Evolutionary conservation across 208 protist species (phyloP).

Genomic region (Herpetomonas tarakana): DNA sequence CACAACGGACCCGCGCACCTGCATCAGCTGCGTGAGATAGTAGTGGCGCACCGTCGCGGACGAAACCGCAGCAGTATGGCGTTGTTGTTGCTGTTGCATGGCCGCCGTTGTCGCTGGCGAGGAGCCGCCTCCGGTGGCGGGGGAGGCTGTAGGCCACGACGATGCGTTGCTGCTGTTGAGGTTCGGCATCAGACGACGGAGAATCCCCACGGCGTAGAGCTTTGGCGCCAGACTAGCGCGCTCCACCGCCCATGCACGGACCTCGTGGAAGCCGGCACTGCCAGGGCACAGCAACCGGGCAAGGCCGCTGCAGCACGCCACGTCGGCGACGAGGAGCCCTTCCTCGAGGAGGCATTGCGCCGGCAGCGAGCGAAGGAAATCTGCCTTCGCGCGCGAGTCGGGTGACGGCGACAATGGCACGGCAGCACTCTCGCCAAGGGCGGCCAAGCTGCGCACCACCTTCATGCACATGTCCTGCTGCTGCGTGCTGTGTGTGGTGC

Average conservation of each 20-base stretch:
- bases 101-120: not conserved
- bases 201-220: slow-evolving; percentile 53
- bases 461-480: slow-evolving; percentile 28
- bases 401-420: slow-evolving; percentile 16
- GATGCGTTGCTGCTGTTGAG: slow-evolving; percentile 1
- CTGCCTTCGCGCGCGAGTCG: not conserved
- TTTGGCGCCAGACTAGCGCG: slow-evolving; percentile 17
- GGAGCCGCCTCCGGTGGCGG: not conserved
- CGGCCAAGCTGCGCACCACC: slow-evolving; percentile 31
- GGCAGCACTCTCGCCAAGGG: slow-evolving; percentile 14
- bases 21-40: slow-evolving; percentile 6
- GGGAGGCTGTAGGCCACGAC: too few species aligned
- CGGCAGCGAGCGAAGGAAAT: not conserved
- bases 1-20: not conserved
- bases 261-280: not conserved
- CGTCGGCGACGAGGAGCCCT: slow-evolving; percentile 34
- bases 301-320: slow-evolving; percentile 11
- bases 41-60: not conserved
- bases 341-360: slow-evolving; percentile 16
- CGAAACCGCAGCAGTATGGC: not conserved
- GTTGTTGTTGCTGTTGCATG: not conserved
- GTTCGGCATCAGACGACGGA: slow-evolving; percentile 30
- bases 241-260: slow-evolving; percentile 12
- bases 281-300: not conserved
- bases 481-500: slow-evolving; percentile 36